Conservation (phyloP, 2,329 filamentous ascomycete genomes). For the Sarocladiaceae sp. region DNA sequence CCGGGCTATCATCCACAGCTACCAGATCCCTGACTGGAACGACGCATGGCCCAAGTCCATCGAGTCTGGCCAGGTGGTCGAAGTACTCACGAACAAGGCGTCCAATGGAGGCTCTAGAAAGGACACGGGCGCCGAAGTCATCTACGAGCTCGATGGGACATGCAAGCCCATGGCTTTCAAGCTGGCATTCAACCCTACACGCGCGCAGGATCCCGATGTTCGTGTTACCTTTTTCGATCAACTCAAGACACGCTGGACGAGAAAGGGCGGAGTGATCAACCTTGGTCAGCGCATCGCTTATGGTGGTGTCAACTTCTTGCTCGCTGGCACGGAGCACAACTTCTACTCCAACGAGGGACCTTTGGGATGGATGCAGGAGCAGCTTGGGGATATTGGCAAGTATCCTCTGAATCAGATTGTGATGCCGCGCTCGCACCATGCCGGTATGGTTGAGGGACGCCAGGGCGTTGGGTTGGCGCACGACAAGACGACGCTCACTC, state of each 20-base stretch:
- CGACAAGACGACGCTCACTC: constrained; percentile 16
- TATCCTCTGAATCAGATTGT: constrained; percentile 22
- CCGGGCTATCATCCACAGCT: constrained; percentile 13
- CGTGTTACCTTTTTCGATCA: constrained; percentile 17
- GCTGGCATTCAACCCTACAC: constrained; percentile 15
- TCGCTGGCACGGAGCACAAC: constrained; percentile 24
- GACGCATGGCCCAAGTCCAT: constrained; percentile 19
- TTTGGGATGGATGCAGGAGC: constrained; percentile 23
- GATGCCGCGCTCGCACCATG: constrained; percentile 25
- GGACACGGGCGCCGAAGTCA: constrained; percentile 22
- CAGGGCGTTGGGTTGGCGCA: constrained; percentile 8
- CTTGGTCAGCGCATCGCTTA: constrained; percentile 14
- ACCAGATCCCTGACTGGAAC: constrained; percentile 14
- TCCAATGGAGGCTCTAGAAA: background rate
- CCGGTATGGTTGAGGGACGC: constrained; percentile 19
- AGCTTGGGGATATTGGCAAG: constrained; percentile 20
- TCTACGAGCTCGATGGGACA: constrained; percentile 23
- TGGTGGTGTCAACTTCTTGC: constrained; percentile 20
- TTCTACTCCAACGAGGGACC: constrained; percentile 20
- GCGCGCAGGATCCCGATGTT: constrained; percentile 6
- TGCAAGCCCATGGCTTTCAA: constrained; percentile 20
- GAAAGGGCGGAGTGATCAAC: constrained; percentile 10
- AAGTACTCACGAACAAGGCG: constrained; percentile 7
- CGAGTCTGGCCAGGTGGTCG: constrained; percentile 18
- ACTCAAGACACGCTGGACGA: constrained; percentile 17